Conservation (phyloP, 2,329 filamentous ascomycete genomes). For the Blumeria graminis region DNA sequence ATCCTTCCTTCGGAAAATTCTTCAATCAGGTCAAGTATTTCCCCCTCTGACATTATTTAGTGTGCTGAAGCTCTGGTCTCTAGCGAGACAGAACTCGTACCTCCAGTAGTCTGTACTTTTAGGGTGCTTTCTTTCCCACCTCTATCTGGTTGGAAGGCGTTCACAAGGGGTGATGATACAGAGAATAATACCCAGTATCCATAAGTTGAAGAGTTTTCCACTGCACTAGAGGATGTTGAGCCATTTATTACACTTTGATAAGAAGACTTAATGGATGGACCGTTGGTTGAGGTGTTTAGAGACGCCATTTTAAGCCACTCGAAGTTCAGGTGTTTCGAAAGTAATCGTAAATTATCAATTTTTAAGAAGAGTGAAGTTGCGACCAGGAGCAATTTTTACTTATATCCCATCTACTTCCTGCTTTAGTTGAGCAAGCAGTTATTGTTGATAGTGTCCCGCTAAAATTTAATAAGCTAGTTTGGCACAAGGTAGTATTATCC, state of each 20-base stretch:
- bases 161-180: constrained; percentile 75
- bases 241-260: constrained; percentile 45
- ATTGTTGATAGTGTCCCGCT: no score
- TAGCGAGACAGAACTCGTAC: constrained; percentile 20
- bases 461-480: no score
- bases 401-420: no score
- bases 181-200: constrained; percentile 88
- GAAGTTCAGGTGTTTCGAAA: no score
- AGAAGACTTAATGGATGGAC: constrained; percentile 65
- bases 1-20: constrained; percentile 93
- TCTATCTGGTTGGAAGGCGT: constrained; percentile 66
- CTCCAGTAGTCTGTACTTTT: constrained; percentile 81
- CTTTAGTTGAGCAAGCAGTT: no score
- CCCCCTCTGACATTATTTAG: constrained; percentile 40
- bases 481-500: no score
- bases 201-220: constrained; percentile 51
- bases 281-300: constrained; percentile 56
- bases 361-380: no score
- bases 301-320: constrained; percentile 36
- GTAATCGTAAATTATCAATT: no score
- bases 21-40: constrained; percentile 70
- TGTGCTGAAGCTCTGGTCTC: no score
- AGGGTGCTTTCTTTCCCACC: constrained; percentile 78
- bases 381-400: no score
- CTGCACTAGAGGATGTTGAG: constrained; percentile 27